Evolutionary conservation across 2,329 filamentous ascomycete genomes (phyloP), one percentile per base, ranked within the genome.

Genomic region (Mycosphaerella sp.): DNA sequence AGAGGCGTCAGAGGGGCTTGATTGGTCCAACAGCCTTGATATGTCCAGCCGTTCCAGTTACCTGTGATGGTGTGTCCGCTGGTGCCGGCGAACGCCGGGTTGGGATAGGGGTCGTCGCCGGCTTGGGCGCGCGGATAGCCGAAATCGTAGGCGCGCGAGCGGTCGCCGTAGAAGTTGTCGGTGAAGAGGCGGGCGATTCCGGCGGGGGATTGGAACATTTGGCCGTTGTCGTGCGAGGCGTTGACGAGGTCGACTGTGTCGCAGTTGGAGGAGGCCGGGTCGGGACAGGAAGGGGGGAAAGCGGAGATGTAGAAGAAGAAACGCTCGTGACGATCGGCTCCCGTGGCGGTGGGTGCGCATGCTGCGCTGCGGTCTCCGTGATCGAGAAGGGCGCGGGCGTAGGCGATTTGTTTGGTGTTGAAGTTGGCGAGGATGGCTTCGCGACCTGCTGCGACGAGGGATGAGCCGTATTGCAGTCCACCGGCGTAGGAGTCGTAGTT

Each of bases 221-320:
- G 58, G 31, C 64, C 66, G 48, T 61, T 66, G 56, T 69, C 65
- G 57, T 70, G 69, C 3, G 61, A 62, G 39, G 59, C 57, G 40
- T 64, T 46, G 32, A 68, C 56, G 45, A 68, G 59, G 51, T 70
- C 67, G 41, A 69, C 59, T 3, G 67, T 70, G 42, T 66, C 60
- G 58, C 65, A 68, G 47, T 64, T 61, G 12, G 55, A 50, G 2
- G 52, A 57, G 3, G 54, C 10, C 7, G 65, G 55, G 31, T 61
- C 62, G 17, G 51, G 54, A 45, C 67, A 69, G 26, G 56, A 58
- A 4, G 66, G 61, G n/a, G 66, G 63, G 45, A 69, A 69, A 3
- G 50, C 56, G 42, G 65, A 59, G 58, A 69, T 67, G 53, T 65
- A 70, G 61, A 66, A 66, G 64, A 69, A 69, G 60, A 70, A 69